Base-by-base conservation (phyloP, 345 rosid species). In the Eucalyptus victrix region DNA sequence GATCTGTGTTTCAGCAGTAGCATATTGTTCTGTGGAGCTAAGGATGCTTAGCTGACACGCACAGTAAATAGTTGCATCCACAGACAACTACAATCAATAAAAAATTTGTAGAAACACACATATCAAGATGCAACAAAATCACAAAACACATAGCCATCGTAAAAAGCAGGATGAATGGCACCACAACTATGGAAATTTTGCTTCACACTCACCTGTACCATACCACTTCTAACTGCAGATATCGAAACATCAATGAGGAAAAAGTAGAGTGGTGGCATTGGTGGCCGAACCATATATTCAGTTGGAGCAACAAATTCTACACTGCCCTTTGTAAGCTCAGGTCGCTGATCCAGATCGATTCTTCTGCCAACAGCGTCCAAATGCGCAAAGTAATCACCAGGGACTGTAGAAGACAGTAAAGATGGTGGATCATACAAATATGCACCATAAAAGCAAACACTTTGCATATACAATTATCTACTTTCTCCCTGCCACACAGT, bases 231-330 rank as follows among this genome's bases (percentile, higher is more conserved):
- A 90, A 92, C 91, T n/a, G 99, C 98, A 81, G 98, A 96, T 90
- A 96, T 87, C 4, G 99, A 98, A 89, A 98, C 99, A 88, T 98
- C 99, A 87, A 98, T 96, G 88, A 98, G 98, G 90, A 98, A 98
- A 92, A 98, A 98, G 92, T 96, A 98, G 56, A 95, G 91, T 34
- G 99, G 99, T 13, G 99, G 98, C 99, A 97, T 97, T 87, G 99
- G 99, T 80, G 99, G 99, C 93, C 99, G 99, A 93, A 98, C 99
- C 99, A 98, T 98, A 92, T 97, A 98, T 90, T 98, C 99, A 23
- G 99, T 96, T 88, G 99, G 98, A 92, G 99, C 99, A 91, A 98
- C 96, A 92, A 95, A 96, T 90, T 98, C 99, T 88, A 97, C 98
- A 93, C 98, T 97, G 12, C 99, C 99, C 92, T 95, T 94, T 30